Evolutionary conservation across 345 rosid species (phyloP), one percentile per base, ranked within the genome.

Genomic region (Mangifera indica): DNA sequence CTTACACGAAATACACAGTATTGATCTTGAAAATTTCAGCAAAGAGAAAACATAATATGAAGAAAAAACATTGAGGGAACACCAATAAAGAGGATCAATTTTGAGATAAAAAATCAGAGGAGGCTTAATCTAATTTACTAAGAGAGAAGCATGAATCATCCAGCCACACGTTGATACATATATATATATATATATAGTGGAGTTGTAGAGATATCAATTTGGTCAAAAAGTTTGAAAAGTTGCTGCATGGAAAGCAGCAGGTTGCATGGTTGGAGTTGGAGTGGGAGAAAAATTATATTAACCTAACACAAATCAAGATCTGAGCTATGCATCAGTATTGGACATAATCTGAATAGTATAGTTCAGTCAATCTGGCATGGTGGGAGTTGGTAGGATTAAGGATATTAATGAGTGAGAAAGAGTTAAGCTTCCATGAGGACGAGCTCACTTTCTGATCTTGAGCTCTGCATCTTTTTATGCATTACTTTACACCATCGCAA

Each of bases 341-440:
- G 61, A 63, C 34, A 40, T 8, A 42, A 62, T 72, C 63, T 66
- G 37, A 42, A 77, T 56, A 67, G 72, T 21, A 56, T 56, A 24
- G 42, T 1, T 37, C 42, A 37, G 42, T 37, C 51, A 29, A 5
- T 29, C 63, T 76, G 71, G 66, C 75, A 56, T 42, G 57, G 72
- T 67, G 71, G 79, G 76, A 78, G 75, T 70, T 62, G 82, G 74
- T 73, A 62, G 45, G 18, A 37, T 49, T 37, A 26, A 55, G 40
- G 49, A 42, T 65, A 17, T 4, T 4, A n/a, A 37, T 6, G 10
- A 64, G 15, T 20, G 52, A 10, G 32, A 6, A 6, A 25, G 26
- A 60, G 67, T 15, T 7, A 61, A 32, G 58, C 48, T 68, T 55
- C 59, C 44, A 54, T 48, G 44, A 32, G 51, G 51, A 1, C 78